Evolutionary conservation across 805 yeast species (phyloP).

Genomic region (Cyberlindnera mrakii): DNA sequence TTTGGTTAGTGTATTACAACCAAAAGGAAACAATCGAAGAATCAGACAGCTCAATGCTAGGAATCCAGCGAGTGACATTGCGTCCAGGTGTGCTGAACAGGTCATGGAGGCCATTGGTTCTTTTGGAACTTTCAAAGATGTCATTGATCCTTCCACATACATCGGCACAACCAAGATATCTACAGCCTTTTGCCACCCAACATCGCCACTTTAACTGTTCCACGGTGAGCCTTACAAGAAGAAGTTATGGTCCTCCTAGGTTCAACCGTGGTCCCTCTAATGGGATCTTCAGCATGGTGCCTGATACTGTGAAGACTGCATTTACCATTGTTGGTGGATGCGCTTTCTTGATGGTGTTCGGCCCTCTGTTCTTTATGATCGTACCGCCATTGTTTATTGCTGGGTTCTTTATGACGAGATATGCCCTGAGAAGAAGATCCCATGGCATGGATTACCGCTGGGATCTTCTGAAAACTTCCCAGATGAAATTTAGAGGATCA

Average conservation of each 20-base stretch:
- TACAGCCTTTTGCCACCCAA: neutral
- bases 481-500: conserved; percentile 13
- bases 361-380: conserved; percentile 19
- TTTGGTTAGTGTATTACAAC: too few relatives aligned
- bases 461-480: conserved; percentile 10
- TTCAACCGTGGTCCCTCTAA: conserved; percentile 12
- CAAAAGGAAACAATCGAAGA: too few relatives aligned
- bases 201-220: neutral
- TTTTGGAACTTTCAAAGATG: too few relatives aligned
- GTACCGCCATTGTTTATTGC: conserved; percentile 21
- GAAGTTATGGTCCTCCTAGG: conserved; percentile 7
- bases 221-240: neutral
- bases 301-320: conserved; percentile 9
- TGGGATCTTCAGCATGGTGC: conserved; percentile 2
- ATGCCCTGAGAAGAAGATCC: conserved; percentile 6
- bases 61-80: too few relatives aligned
- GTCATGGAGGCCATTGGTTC: too few relatives aligned
- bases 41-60: too few relatives aligned
- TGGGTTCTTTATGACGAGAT: conserved; percentile 11
- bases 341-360: conserved; percentile 10
- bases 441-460: conserved; percentile 12
- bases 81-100: too few relatives aligned
- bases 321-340: conserved; percentile 10
- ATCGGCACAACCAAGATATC: too few relatives aligned
- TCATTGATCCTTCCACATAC: too few relatives aligned